A percentile compares a stretch with the other conserved stretches of the same genome.
These are phyloP conservation scores for Fusarium sp. DNA, from an alignment of 2,329 filamentous ascomycete species.

Conservation along the genomic window DNA sequence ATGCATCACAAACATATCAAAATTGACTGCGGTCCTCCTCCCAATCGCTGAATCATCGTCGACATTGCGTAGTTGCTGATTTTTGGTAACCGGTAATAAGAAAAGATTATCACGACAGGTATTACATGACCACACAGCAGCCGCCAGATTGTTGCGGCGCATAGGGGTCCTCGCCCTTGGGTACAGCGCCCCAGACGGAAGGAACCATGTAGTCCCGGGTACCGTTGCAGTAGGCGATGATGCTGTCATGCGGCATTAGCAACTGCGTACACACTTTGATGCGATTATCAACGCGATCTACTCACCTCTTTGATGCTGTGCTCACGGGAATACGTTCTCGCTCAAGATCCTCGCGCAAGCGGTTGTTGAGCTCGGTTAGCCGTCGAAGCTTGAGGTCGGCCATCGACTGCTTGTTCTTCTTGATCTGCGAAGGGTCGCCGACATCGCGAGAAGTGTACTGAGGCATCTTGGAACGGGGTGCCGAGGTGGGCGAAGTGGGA, in stretches of 20 bases:
- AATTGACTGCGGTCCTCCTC: conserved; percentile 49
- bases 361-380: conserved; percentile 96
- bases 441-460: conserved; percentile 78
- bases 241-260: conserved; percentile 67
- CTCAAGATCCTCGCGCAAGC: conserved; percentile 95
- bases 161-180: conserved; percentile 98
- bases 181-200: conserved; percentile 94
- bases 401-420: conserved; percentile 99
- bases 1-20: conserved; percentile 49
- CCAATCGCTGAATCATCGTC: conserved; percentile 53
- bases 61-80: conserved; percentile 50
- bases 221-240: conserved; percentile 98
- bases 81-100: conserved; percentile 48
- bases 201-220: conserved; percentile 99
- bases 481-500: conserved; percentile 30
- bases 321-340: conserved; percentile 96
- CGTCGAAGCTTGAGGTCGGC: conserved; percentile 97
- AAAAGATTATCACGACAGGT: conserved; percentile 41
- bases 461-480: conserved; percentile 66
- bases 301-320: conserved; percentile 89
- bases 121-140: conserved; percentile 96
- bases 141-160: conserved; percentile 92
- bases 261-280: conserved; percentile 12
- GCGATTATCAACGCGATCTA: neutral
- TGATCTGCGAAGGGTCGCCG: conserved; percentile 77